Conservation (phyloP, 257 asterid species). For the Solanum dulcamara region DNA sequence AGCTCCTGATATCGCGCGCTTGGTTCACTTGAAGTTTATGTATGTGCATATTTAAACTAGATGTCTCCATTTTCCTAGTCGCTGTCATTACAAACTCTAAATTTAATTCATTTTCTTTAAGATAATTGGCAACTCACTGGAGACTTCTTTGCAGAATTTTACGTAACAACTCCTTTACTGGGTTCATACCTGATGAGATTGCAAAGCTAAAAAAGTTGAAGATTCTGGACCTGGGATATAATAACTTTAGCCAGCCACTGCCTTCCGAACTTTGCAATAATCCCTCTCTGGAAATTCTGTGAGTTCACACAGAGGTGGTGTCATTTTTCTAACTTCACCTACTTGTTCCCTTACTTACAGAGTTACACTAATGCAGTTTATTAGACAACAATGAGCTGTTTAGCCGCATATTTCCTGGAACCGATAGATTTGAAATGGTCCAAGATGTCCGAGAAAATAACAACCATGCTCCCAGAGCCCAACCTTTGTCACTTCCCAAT, state of each 20-base stretch:
- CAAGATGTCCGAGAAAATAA: conserved; percentile 54
- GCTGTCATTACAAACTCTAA: not conserved
- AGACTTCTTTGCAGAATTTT: conserved; percentile 38
- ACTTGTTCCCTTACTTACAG: not conserved
- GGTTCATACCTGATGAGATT: conserved; percentile 58
- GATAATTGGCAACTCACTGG: not conserved
- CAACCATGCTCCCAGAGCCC: conserved; percentile 6
- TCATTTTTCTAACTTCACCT: not conserved
- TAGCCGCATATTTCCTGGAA: conserved; percentile 26
- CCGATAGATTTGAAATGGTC: conserved; percentile 31
- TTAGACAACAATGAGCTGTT: conserved; percentile 59
- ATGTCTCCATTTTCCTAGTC: not conserved
- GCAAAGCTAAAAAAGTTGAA: conserved; percentile 45
- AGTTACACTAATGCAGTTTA: conserved; percentile 32
- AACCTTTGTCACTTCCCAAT: conserved; percentile 8
- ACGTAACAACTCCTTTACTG: conserved; percentile 77
- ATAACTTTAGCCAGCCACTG: conserved; percentile 69
- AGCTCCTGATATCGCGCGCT: conserved; percentile 49
- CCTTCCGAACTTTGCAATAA: conserved; percentile 48
- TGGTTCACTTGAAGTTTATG: conserved; percentile 53
- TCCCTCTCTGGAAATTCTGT: conserved; percentile 43
- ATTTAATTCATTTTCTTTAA: not conserved
- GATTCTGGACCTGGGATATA: conserved; percentile 67
- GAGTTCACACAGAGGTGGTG: conserved; percentile 11
- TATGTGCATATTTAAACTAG: conserved; percentile 18